Base-by-base conservation (phyloP, 2,329 filamentous ascomycete species). In the Blastomyces parvus region DNA sequence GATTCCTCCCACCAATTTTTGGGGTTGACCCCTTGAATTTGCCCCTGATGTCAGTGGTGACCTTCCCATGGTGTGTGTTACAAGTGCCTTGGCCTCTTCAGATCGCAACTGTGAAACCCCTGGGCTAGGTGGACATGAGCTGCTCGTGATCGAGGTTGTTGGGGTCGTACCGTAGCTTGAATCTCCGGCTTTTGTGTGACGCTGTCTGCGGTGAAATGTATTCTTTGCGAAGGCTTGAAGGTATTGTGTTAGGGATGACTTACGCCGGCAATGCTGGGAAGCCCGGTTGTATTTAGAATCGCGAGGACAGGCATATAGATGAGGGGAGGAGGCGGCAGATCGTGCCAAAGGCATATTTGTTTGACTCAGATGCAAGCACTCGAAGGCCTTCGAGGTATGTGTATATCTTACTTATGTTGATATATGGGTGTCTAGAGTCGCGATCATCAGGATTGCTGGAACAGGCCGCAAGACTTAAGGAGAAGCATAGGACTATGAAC, bases 191-290 rank as follows among this genome's bases (percentile, higher is more conserved):
- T 59, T 60, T 62, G 60, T 36, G 13, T 63, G 63, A 61, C 65
- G 64, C 27, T 63, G 55, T 50, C 66, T 58, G 14, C 63, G 62
- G 60, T 63, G 64, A 57, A 69, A 64, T n/a, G 67, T 62, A 38
- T 63, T 65, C 53, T 53, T 69, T 40, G 64, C 66, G 42, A 72
- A 61, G 2, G 60, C 60, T 22, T 71, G 67, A 17, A 72, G 59
- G 33, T 68, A 67, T 40, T 30, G 57, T 38, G 62, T 48, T 6
- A 71, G 22, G 1, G 67, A 69, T 19, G 66, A 60, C 30, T 63
- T 68, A 44, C 63, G 66, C 13, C 27, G 25, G 27, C 58, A 8
- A 8, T 48, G 3, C 27, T 59, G 55, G 11, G 36, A 42, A 33
- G 56, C 57, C 17, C 61, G 19, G 38, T 46, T 50, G 22, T 65